phyloP scores from a whole-genome alignment of 208 protist species.

The Kentomonas sorsogonicus region DNA sequence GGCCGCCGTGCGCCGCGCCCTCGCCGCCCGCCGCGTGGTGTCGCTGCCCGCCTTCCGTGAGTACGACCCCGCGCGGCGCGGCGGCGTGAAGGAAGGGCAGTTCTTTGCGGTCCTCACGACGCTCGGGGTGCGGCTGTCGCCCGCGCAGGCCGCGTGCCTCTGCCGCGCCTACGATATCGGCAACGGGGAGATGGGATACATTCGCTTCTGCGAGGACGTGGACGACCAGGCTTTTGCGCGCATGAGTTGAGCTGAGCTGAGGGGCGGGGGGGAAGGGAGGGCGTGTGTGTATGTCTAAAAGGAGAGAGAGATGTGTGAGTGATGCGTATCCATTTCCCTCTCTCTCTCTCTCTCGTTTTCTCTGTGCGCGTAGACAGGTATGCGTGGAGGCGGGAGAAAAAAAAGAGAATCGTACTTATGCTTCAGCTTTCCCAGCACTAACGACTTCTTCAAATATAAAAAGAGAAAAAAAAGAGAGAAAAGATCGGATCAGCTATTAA shows the following conservation, averaged over 20 bases:
- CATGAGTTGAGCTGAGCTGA: conserved; percentile 11
- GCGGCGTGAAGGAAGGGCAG: conserved; percentile 74
- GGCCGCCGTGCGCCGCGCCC: conserved; percentile 36
- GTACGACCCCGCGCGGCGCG: conserved; percentile 72
- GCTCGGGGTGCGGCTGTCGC: conserved; percentile 64
- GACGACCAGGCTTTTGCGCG: conserved; percentile 41
- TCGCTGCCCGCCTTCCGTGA: conserved; percentile 68
- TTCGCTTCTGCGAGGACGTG: conserved; percentile 44
- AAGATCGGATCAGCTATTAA: too few relatives aligned
- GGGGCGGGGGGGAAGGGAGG: too few relatives aligned
- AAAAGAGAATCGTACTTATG: too few relatives aligned
- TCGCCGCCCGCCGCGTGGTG: conserved; percentile 42
- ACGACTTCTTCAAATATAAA: too few relatives aligned
- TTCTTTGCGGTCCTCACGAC: conserved; percentile 79
- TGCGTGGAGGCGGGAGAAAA: too few relatives aligned
- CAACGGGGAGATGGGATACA: conserved; percentile 68
- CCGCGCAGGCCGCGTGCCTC: conserved; percentile 49
- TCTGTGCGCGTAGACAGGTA: too few relatives aligned
- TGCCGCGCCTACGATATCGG: conserved; percentile 42
- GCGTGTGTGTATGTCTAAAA: too few relatives aligned
- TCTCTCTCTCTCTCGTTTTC: too few relatives aligned
- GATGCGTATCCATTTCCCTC: too few relatives aligned
- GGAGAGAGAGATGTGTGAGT: too few relatives aligned
- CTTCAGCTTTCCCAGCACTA: too few relatives aligned
- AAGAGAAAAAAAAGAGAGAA: too few relatives aligned